Percentiles rank a stretch among this genome's conserved stretches.
phyloP scores from a whole-genome alignment of 305 asterid species.

The Rubia tinctorum region DNA sequence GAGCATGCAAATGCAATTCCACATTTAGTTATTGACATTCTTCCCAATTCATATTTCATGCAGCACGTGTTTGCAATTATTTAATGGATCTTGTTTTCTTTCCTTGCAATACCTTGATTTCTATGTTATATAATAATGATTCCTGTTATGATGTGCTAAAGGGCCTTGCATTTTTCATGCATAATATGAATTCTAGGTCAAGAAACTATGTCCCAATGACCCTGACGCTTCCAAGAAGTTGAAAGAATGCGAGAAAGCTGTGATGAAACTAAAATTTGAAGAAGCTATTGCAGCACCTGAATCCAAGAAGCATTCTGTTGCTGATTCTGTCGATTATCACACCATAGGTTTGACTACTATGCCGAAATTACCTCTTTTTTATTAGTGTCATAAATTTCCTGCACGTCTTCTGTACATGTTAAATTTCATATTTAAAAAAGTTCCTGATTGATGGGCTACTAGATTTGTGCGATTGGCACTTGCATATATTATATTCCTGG shows the following conservation, averaged over 20 bases:
- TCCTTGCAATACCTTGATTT: background rate
- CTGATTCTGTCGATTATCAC: slow-evolving; percentile 83
- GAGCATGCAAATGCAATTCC: background rate
- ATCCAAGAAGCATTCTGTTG: slow-evolving; percentile 56
- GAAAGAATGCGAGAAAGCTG: slow-evolving; percentile 96
- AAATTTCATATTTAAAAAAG: background rate
- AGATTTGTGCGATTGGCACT: background rate
- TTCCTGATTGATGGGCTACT: slow-evolving; percentile 1
- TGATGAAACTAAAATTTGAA: slow-evolving; percentile 92
- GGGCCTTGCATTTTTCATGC: slow-evolving; percentile 3
- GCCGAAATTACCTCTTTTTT: slow-evolving; percentile 11
- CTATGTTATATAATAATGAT: background rate
- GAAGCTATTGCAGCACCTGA: slow-evolving; percentile 90
- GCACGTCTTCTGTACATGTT: background rate
- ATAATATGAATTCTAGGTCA: slow-evolving; percentile 43
- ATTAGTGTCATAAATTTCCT: too few species aligned
- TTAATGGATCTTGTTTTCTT: background rate
- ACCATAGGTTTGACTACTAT: slow-evolving; percentile 57
- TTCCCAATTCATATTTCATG: background rate
- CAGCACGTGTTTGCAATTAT: background rate
- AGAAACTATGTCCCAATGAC: slow-evolving; percentile 79
- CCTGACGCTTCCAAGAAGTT: slow-evolving; percentile 92
- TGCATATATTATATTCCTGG: background rate
- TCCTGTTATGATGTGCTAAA: slow-evolving; percentile 5
- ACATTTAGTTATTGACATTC: background rate